Conservation (phyloP, 1,284 basidiomycete genomes). For the Tetrapyrgos nigripes region DNA sequence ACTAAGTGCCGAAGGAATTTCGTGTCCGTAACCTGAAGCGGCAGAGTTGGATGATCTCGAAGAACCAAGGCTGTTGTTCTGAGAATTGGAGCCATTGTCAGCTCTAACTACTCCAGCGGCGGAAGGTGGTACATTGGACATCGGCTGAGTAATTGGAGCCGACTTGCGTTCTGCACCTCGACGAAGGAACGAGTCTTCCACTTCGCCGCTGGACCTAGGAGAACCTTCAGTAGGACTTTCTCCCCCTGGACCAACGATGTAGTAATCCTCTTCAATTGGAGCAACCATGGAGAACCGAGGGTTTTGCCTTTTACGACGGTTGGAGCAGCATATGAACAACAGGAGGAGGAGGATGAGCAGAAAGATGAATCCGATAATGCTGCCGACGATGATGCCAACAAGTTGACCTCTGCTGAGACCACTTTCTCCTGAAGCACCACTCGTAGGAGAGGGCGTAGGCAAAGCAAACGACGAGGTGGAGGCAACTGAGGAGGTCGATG, state of each 20-base stretch:
- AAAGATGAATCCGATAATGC: slow-evolving; percentile 58
- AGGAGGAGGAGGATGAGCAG: slow-evolving; percentile 58
- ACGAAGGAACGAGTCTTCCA: slow-evolving; percentile 65
- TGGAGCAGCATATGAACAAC: slow-evolving; percentile 55
- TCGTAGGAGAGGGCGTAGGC: slow-evolving; percentile 15
- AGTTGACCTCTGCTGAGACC: slow-evolving; percentile 45
- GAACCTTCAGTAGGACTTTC: slow-evolving; percentile 64
- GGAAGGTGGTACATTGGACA: slow-evolving; percentile 3
- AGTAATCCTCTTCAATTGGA: slow-evolving; percentile 62
- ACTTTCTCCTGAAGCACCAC: slow-evolving; percentile 17
- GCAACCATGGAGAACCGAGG: slow-evolving; percentile 27
- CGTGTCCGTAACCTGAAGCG: slow-evolving; percentile 44
- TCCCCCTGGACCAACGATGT: slow-evolving; percentile 48
- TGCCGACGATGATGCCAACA: slow-evolving; percentile 54
- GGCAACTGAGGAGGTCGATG: too few species aligned
- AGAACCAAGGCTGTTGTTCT: slow-evolving; percentile 36
- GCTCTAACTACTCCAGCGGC: slow-evolving; percentile 23
- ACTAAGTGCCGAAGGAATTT: slow-evolving; percentile 38
- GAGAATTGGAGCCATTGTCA: slow-evolving; percentile 18
- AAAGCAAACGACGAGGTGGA: slow-evolving; percentile 3
- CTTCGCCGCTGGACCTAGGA: slow-evolving; percentile 70
- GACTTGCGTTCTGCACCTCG: slow-evolving; percentile 31
- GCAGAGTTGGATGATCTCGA: slow-evolving; percentile 28
- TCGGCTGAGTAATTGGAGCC: slow-evolving; percentile 4
- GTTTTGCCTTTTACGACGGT: slow-evolving; percentile 41